phyloP scores from a whole-genome alignment of 2,329 filamentous ascomycete species.

The Fusarium agapanthi region DNA sequence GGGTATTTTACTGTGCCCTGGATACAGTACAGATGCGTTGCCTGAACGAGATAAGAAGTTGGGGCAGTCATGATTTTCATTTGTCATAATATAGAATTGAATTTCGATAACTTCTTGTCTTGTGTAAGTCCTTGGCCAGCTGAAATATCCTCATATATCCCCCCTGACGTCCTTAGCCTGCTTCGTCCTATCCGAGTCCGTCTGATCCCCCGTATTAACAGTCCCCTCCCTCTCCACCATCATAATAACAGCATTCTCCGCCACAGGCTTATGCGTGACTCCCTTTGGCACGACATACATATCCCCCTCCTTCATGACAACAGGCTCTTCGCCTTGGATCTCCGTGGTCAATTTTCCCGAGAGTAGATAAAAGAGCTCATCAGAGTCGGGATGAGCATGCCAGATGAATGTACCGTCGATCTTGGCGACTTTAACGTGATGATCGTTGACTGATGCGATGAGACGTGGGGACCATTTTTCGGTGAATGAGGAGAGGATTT shows the following conservation, averaged over 20 bases:
- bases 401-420: slow-evolving; percentile 52
- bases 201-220: slow-evolving; percentile 43
- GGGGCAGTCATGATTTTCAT: accelerated
- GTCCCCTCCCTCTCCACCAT: slow-evolving; percentile 49
- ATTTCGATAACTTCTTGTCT: not conserved
- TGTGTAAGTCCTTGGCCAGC: too few species aligned
- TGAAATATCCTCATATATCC: accelerated
- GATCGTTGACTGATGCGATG: slow-evolving; percentile 47
- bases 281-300: slow-evolving; percentile 49
- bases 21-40: not conserved
- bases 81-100: not conserved
- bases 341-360: slow-evolving; percentile 48
- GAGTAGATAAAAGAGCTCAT: slow-evolving; percentile 53
- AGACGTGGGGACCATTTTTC: slow-evolving; percentile 46
- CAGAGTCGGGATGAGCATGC: slow-evolving; percentile 52
- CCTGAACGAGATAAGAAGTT: not conserved
- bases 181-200: slow-evolving; percentile 37
- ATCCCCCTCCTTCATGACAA: slow-evolving; percentile 45
- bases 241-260: slow-evolving; percentile 48
- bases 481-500: slow-evolving; percentile 40
- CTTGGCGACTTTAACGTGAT: slow-evolving; percentile 53
- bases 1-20: not conserved
- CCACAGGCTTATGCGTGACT: slow-evolving; percentile 49
- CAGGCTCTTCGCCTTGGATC: slow-evolving; percentile 43
- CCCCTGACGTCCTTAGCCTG: slow-evolving; percentile 27